Base-by-base conservation (phyloP, 495 filamentous ascomycete genomes). In the Trichoderma reesei region DNA sequence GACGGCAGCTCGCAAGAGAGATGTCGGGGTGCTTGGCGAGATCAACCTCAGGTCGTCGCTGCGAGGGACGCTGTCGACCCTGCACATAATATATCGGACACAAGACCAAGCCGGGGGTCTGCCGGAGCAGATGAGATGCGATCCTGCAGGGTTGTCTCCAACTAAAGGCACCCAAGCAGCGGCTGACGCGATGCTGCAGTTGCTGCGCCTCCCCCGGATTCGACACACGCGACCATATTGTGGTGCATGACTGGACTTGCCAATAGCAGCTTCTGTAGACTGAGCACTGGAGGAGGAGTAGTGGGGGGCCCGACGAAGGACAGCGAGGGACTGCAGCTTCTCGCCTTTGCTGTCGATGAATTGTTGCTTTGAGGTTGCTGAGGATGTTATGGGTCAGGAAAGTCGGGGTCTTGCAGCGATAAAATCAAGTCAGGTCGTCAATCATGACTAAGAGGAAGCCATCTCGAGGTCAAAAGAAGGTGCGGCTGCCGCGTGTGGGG, bases 141-240 rank as follows among this genome's bases (percentile, higher is more conserved):
- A n/a, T 20, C n/a, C 18, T 48, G 44, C 44, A 48, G 44, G 44
- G 44, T 18, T 26, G n/a, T 6, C 8, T 48, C 3, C n/a, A 44
- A n/a, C 41, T 13, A 16, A 16, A 44, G n/a, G 41, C 13, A 44
- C 14, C 10, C 16, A 48, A 9, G 13, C 13, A 14, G 16, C 16
- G 44, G 16, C 44, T 20, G 44, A 48, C 16, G n/a, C 44, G 18
- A 18, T 8, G 44, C 44, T 48, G 44, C 44, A 48, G 44, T 26
- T 48, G 44, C 44, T 48, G 44, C 44, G 44, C 44, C 44, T 48
- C 44, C 44, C 44, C 44, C 44, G 20, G 44, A 48, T 48, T 48
- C 14, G 20, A 18, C 18, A 5, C 44, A 18, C 18, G 44, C 16
- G 44, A 18, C 20, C 9, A 18, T 18, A 48, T 8, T 48, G 38